Percentiles rank a stretch among this genome's conserved stretches.
Evolutionary conservation across 768 basidiomycete species (phyloP).

Genomic region (Russula sp.): DNA sequence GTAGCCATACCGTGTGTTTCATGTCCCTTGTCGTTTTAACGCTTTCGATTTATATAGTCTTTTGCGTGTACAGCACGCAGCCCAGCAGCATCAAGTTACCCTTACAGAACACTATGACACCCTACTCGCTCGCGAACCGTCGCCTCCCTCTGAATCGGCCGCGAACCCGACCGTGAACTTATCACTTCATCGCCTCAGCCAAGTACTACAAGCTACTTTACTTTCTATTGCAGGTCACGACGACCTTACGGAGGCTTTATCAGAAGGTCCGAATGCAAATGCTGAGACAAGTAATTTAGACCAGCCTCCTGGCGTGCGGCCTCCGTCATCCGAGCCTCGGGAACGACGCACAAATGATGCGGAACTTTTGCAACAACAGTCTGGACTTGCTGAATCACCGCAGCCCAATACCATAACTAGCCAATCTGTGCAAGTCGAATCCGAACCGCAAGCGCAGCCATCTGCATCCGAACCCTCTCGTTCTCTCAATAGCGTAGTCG

Average conservation of each 20-base stretch:
- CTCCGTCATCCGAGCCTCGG: background rate
- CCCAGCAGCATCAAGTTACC: slow-evolving; percentile 83
- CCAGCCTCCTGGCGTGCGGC: slow-evolving; percentile 1
- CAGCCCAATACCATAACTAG: background rate
- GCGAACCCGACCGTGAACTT: slow-evolving; percentile 51
- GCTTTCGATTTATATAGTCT: background rate
- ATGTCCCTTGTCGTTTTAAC: slow-evolving; percentile 14
- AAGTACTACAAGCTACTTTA: slow-evolving; percentile 62
- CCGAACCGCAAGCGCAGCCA: background rate
- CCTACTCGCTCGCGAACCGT: slow-evolving; percentile 62
- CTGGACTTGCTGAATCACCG: background rate
- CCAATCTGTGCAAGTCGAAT: background rate
- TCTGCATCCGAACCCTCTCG: background rate
- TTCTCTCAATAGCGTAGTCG: background rate
- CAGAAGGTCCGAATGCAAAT: slow-evolving; percentile 16
- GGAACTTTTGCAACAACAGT: background rate
- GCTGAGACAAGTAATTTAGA: background rate
- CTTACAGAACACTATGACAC: slow-evolving; percentile 86
- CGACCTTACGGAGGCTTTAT: slow-evolving; percentile 14
- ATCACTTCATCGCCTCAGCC: slow-evolving; percentile 67
- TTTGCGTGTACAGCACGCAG: slow-evolving; percentile 55
- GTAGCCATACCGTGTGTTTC: slow-evolving; percentile 74
- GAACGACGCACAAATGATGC: background rate
- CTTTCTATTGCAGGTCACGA: slow-evolving; percentile 64
- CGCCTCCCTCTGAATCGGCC: slow-evolving; percentile 47